phyloP scores from a whole-genome alignment of 2,329 filamentous ascomycete genomes.

The Fusarium palustre region DNA sequence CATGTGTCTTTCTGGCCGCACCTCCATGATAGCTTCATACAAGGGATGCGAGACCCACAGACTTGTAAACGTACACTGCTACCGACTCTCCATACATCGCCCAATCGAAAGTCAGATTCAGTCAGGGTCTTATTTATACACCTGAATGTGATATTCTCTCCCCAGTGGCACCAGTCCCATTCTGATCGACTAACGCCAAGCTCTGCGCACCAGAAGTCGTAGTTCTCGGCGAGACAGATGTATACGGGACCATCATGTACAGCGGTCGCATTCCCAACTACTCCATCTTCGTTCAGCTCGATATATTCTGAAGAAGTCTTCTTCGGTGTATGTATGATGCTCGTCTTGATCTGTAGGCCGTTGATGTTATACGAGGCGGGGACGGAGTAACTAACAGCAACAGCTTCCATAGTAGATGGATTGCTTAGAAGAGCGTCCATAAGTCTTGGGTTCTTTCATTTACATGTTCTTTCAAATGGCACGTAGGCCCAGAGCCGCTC shows the following conservation, averaged over 20 bases:
- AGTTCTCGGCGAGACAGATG: slow-evolving; percentile 20
- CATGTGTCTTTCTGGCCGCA: slow-evolving; percentile 19
- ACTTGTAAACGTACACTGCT: slow-evolving; percentile 12
- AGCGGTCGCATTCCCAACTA: slow-evolving; percentile 5
- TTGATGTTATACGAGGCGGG: slow-evolving; percentile 2
- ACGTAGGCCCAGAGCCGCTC: rapidly evolving
- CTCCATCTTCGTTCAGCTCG: not conserved
- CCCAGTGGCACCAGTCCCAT: slow-evolving; percentile 26
- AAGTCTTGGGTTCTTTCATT: no score
- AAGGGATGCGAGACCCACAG: slow-evolving; percentile 14
- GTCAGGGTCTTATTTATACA: not conserved
- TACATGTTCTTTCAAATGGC: not conserved
- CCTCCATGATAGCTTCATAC: slow-evolving; percentile 22
- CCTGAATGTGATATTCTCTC: slow-evolving; percentile 16
- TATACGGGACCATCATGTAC: slow-evolving; percentile 19
- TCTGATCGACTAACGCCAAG: slow-evolving; percentile 3
- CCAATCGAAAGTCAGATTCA: slow-evolving; percentile 9
- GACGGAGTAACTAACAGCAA: slow-evolving; percentile 7
- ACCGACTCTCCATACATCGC: slow-evolving; percentile 15
- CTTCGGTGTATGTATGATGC: slow-evolving; percentile 8
- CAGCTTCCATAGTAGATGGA: not conserved
- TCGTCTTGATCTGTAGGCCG: slow-evolving; percentile 12
- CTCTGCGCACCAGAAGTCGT: slow-evolving; percentile 16
- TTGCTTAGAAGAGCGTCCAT: no score
- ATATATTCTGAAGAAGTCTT: not conserved